These are phyloP conservation scores for Verticillium zaregamsianum DNA, from an alignment of 2,329 filamentous ascomycete genomes.

Conservation along the genomic window DNA sequence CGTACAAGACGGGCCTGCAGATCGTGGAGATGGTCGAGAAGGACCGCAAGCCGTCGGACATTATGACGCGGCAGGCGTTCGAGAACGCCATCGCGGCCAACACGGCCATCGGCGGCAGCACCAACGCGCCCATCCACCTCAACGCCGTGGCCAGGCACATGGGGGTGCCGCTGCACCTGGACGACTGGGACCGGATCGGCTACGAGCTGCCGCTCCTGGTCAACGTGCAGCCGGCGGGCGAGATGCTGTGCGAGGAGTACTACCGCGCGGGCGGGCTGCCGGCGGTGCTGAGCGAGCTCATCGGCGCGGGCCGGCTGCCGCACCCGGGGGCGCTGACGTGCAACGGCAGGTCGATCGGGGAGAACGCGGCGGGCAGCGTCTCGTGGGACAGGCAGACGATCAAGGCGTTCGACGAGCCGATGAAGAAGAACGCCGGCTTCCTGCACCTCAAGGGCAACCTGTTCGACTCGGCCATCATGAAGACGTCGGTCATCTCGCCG, in stretches of 20 bases:
- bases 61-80: constrained; percentile 51
- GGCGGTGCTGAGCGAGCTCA: constrained; percentile 48
- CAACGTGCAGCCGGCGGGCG: constrained; percentile 51
- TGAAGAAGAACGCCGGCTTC: constrained; percentile 47
- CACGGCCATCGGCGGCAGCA: constrained; percentile 52
- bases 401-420: constrained; percentile 35
- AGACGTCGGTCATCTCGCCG: constrained; percentile 44
- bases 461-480: constrained; percentile 50
- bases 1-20: constrained; percentile 41
- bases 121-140: constrained; percentile 53
- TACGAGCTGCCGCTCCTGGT: constrained; percentile 45
- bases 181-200: constrained; percentile 51
- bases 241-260: constrained; percentile 49
- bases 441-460: constrained; percentile 41
- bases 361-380: constrained; percentile 38
- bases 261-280: constrained; percentile 49
- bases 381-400: constrained; percentile 48
- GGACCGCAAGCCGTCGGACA: constrained; percentile 47
- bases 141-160: constrained; percentile 51
- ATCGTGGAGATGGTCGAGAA: constrained; percentile 46
- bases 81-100: constrained; percentile 53
- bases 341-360: constrained; percentile 39
- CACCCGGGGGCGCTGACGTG: constrained; percentile 37
- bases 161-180: constrained; percentile 42
- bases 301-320: constrained; percentile 39